A percentile compares a stretch with the other conserved stretches of the same genome.
phyloP scores from a whole-genome alignment of 2,329 filamentous ascomycete species.

The Biscogniauxia marginata region DNA sequence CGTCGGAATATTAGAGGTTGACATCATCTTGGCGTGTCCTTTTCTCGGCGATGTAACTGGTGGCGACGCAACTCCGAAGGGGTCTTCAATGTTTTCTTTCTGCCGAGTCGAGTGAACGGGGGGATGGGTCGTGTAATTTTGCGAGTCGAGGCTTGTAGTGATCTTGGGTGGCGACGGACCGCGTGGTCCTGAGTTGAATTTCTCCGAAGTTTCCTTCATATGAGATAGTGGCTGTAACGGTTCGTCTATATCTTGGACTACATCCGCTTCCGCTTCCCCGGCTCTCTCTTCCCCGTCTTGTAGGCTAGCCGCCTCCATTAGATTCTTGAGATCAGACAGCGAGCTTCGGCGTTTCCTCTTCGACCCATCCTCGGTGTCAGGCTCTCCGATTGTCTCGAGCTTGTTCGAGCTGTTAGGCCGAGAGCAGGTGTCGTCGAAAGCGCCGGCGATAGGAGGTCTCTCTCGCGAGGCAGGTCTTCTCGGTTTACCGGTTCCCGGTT shows the following conservation, averaged over 20 bases:
- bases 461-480: conserved; percentile 57
- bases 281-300: conserved; percentile 30
- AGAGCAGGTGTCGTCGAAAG: conserved; percentile 55
- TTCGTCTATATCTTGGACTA: conserved; percentile 19
- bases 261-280: no score
- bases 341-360: conserved; percentile 88
- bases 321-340: conserved; percentile 75
- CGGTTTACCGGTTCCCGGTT: conserved; percentile 47
- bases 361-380: conserved; percentile 44
- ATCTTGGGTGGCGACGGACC: conserved; percentile 48
- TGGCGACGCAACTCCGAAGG: conserved; percentile 18
- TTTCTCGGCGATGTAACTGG: conserved; percentile 22
- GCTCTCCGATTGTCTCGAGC: conserved; percentile 60
- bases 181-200: conserved; percentile 54
- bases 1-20: conserved; percentile 54
- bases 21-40: conserved; percentile 49
- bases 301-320: conserved; percentile 62
- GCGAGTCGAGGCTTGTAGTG: conserved; percentile 48
- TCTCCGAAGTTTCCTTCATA: conserved; percentile 55
- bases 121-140: conserved; percentile 34
- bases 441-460: conserved; percentile 58
- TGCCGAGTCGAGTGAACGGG: conserved; percentile 39
- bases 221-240: conserved; percentile 49
- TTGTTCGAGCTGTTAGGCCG: conserved; percentile 58
- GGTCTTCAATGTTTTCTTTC: conserved; percentile 45